These are phyloP conservation scores for Prunus armeniaca DNA, from an alignment of 306 rosid species.

Conservation along the genomic window DNA sequence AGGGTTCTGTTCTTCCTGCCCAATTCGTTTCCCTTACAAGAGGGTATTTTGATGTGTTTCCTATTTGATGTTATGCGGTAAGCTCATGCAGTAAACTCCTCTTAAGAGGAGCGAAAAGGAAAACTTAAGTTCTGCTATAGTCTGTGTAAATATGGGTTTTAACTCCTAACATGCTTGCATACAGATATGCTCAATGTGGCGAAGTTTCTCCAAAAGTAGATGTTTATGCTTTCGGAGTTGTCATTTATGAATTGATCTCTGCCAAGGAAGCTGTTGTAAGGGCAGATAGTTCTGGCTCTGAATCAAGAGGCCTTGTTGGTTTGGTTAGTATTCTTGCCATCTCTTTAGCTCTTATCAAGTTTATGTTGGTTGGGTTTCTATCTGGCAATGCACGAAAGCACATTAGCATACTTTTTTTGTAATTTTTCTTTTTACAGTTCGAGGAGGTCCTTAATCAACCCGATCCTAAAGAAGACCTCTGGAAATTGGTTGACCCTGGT, in stretches of 20 bases:
- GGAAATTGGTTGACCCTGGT: conserved; percentile 65
- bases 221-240: conserved; percentile 89
- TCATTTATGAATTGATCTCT: conserved; percentile 84
- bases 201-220: conserved; percentile 80
- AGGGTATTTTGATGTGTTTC: neutral
- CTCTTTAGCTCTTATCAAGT: neutral
- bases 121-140: neutral
- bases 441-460: conserved; percentile 62
- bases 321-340: conserved; percentile 46
- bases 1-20: no score
- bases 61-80: neutral
- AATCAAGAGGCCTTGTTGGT: conserved; percentile 67
- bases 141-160: conserved; percentile 16
- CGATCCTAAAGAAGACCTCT: conserved; percentile 47
- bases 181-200: conserved; percentile 82
- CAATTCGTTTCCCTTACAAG: neutral
- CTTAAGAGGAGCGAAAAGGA: neutral
- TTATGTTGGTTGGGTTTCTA: neutral
- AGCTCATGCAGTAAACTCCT: no score
- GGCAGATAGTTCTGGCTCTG: conserved; percentile 37
- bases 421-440: conserved; percentile 48
- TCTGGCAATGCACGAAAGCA: neutral
- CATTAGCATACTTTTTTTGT: neutral
- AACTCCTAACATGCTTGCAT: conserved; percentile 13
- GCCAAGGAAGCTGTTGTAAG: conserved; percentile 74